A percentile compares a stretch with the other conserved stretches of the same genome.
Evolutionary conservation across 257 asterid species (phyloP).

Genomic region (Jacaranda copaia): DNA sequence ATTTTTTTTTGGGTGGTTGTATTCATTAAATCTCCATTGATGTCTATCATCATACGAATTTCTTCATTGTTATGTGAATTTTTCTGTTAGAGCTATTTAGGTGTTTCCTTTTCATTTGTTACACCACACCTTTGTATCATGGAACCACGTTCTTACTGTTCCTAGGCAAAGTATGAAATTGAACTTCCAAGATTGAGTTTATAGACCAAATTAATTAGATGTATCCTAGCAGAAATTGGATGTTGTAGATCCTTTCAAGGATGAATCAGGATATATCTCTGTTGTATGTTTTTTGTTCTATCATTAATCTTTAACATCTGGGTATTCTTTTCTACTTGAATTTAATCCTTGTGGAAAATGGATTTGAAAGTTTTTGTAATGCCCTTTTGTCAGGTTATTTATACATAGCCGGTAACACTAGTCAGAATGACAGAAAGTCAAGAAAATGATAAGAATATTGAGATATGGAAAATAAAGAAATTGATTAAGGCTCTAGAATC

Average conservation of each 20-base stretch:
- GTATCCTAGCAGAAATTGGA: background rate
- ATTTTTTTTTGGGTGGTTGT: no score
- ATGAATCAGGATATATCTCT: background rate
- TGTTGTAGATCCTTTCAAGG: conserved; percentile 7
- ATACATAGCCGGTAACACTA: conserved; percentile 20
- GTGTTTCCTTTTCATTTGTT: background rate
- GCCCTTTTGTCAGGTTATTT: conserved; percentile 38
- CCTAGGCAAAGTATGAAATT: background rate
- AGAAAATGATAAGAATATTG: conserved; percentile 65
- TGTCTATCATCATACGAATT: no score
- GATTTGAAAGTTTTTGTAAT: conserved; percentile 2
- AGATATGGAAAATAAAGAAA: conserved; percentile 71
- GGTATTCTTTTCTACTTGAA: background rate
- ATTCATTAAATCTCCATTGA: no score
- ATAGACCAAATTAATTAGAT: background rate
- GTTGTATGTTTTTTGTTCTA: background rate
- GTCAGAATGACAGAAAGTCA: conserved; percentile 55
- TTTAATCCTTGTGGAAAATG: background rate
- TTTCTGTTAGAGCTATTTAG: background rate
- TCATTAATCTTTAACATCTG: background rate
- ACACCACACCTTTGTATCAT: background rate
- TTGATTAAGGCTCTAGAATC: conserved; percentile 63
- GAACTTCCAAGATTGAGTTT: background rate
- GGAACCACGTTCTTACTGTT: background rate
- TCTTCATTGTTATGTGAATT: background rate